These are phyloP conservation scores for Lepiota venenata DNA, from an alignment of 768 basidiomycete genomes.

Conservation along the genomic window DNA sequence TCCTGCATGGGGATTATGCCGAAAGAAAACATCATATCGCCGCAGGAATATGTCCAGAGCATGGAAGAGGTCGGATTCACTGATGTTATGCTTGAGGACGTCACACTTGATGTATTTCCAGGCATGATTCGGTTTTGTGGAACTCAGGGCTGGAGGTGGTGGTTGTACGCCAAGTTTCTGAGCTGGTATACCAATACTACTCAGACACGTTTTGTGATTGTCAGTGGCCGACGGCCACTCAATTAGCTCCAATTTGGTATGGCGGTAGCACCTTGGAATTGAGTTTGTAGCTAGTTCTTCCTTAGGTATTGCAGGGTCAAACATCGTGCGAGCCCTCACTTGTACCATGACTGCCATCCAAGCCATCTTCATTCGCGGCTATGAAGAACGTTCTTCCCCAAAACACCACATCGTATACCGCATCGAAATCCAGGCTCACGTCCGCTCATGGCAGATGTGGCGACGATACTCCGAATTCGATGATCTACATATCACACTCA, in stretches of 20 bases:
- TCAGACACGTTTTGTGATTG: slow-evolving; percentile 50
- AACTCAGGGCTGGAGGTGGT: slow-evolving; percentile 39
- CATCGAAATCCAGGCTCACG: slow-evolving; percentile 83
- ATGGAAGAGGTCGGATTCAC: slow-evolving; percentile 49
- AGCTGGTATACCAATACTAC: slow-evolving; percentile 27
- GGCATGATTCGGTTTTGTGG: slow-evolving; percentile 50
- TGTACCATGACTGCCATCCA: slow-evolving; percentile 68
- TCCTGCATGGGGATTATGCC: slow-evolving; percentile 43
- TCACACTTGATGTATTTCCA: slow-evolving; percentile 56
- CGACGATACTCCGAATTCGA: slow-evolving; percentile 94
- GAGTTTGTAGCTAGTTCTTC: too few species aligned
- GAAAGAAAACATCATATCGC: slow-evolving; percentile 43
- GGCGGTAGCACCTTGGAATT: background rate
- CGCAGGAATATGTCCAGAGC: slow-evolving; percentile 37
- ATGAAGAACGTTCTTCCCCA: slow-evolving; percentile 66
- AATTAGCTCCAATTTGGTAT: background rate
- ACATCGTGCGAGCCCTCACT: slow-evolving; percentile 12
- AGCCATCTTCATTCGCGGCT: slow-evolving; percentile 64
- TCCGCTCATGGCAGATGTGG: slow-evolving; percentile 93
- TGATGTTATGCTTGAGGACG: slow-evolving; percentile 53
- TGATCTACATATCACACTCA: slow-evolving; percentile 79
- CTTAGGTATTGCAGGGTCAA: background rate
- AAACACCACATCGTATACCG: slow-evolving; percentile 81
- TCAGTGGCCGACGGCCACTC: slow-evolving; percentile 28
- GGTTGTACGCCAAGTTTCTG: slow-evolving; percentile 36